These are phyloP conservation scores for Podaxis mareebaensis DNA, from an alignment of 768 basidiomycete species.

Conservation along the genomic window DNA sequence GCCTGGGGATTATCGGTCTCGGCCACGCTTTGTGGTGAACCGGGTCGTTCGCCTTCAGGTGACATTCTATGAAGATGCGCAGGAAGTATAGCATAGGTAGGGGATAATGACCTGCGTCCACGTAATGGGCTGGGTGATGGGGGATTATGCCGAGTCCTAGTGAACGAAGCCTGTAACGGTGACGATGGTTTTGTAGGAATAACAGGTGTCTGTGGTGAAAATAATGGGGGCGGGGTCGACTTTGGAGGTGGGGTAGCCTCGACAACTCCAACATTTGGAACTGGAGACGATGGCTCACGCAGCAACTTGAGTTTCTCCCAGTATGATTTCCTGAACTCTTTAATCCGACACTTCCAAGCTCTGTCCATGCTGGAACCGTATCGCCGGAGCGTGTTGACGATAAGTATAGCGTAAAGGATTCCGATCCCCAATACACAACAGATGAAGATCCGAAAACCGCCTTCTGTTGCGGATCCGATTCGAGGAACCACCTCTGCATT, in stretches of 20 bases:
- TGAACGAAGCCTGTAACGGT: neutral
- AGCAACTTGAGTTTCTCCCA: neutral
- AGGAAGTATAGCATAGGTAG: neutral
- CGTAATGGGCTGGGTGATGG: neutral
- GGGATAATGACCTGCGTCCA: neutral
- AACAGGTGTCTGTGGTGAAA: neutral
- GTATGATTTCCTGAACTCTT: slow-evolving; percentile 15
- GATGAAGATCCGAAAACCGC: slow-evolving; percentile 40
- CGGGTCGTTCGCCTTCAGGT: neutral
- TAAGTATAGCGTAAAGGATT: slow-evolving; percentile 50
- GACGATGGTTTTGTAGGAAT: neutral
- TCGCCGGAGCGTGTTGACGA: slow-evolving; percentile 49
- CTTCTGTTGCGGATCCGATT: neutral
- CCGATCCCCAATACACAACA: slow-evolving; percentile 53
- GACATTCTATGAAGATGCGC: neutral
- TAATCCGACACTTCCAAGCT: slow-evolving; percentile 26
- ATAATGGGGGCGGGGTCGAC: neutral
- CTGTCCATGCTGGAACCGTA: slow-evolving; percentile 44
- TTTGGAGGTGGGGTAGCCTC: neutral
- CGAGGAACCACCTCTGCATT: neutral
- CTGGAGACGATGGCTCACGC: neutral
- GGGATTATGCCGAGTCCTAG: neutral
- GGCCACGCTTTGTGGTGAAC: neutral
- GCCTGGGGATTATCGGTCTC: too few relatives aligned
- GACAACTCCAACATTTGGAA: neutral